A percentile compares a stretch with the other conserved stretches of the same genome.
Conservation (phyloP, 2,329 filamentous ascomycete species). For the Botryotinia globosa region DNA sequence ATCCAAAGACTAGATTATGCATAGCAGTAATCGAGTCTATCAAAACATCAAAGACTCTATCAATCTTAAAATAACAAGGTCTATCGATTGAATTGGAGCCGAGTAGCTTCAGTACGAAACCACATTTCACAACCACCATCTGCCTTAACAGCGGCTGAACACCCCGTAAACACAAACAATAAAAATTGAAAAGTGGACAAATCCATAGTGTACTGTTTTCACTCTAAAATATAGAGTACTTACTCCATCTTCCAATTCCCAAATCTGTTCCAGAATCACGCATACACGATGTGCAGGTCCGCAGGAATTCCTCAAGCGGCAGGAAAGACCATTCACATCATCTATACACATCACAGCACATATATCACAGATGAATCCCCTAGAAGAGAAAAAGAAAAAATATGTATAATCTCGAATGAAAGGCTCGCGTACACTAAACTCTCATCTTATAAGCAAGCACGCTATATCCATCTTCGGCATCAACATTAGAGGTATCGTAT, state of each 20-base stretch:
- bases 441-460: neutral
- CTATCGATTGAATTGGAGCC: no score
- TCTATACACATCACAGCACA: neutral
- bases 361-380: neutral
- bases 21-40: no score
- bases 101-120: neutral
- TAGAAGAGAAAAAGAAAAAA: neutral
- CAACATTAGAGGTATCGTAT: constrained; percentile 11
- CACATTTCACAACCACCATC: neutral
- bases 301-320: neutral
- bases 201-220: neutral
- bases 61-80: no score
- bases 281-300: neutral
- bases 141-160: neutral
- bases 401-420: neutral
- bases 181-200: neutral
- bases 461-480: neutral
- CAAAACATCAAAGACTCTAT: no score
- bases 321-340: neutral
- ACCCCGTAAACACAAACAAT: neutral
- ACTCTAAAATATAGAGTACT: neutral
- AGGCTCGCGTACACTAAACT: neutral
- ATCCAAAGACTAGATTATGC: no score
- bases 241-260: neutral
- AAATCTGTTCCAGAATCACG: neutral